phyloP scores from a whole-genome alignment of 2,329 filamentous ascomycete genomes.

The Aspergillus phoenicis region DNA sequence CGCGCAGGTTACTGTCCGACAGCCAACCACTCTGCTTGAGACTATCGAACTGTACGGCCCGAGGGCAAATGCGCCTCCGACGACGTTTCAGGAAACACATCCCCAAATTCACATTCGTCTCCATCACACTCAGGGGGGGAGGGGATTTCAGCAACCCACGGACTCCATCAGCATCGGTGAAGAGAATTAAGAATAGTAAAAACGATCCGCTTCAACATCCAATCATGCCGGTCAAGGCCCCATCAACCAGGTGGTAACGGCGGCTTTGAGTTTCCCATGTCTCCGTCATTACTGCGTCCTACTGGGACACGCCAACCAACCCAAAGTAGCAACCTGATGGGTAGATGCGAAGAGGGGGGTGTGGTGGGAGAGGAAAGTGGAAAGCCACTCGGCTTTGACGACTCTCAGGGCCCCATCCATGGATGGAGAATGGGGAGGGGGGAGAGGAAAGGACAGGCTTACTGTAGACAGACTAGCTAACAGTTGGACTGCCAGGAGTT shows the following conservation, averaged over 20 bases:
- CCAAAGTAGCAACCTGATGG: background rate
- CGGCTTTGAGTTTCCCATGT: conserved; percentile 9
- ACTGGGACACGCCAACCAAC: background rate
- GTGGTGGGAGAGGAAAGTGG: too few relatives aligned
- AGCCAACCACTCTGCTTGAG: background rate
- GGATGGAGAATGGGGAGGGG: background rate
- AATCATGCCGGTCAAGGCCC: background rate
- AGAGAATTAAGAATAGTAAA: conserved; percentile 12
- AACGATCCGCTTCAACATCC: conserved; percentile 1
- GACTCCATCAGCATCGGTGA: conserved; percentile 8
- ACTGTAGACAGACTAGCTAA: too few relatives aligned
- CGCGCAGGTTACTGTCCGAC: background rate
- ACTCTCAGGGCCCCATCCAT: background rate
- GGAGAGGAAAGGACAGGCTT: too few relatives aligned
- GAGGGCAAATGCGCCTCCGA: background rate
- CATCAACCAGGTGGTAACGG: conserved; percentile 6
- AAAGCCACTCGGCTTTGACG: background rate
- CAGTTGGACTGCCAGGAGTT: background rate
- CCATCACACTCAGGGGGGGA: background rate
- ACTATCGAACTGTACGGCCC: background rate
- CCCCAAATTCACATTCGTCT: too few relatives aligned
- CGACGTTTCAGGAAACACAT: too few relatives aligned
- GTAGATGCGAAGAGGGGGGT: too few relatives aligned
- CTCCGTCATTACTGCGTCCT: conserved; percentile 4
- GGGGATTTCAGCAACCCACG: background rate